Base-by-base conservation (phyloP, 441 rosid genomes). In the Erodium texanum region DNA sequence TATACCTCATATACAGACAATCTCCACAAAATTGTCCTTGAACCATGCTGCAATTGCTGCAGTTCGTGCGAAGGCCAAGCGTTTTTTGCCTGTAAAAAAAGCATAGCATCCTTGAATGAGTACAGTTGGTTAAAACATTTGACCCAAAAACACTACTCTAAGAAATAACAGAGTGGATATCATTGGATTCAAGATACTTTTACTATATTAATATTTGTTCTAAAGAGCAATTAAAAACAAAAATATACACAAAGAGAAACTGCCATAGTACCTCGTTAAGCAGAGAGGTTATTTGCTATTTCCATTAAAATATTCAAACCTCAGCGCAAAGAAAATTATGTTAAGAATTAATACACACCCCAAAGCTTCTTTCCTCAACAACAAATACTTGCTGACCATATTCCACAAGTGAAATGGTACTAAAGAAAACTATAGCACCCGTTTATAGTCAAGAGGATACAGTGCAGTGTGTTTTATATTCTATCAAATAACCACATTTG, bases 1-100 rank as follows among this genome's bases (percentile, higher is more conserved):
- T 70, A 65, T 74, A 89, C 97, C 99, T 89, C 90, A 84, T 89
- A 70, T 74, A 84, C 87, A 93, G 80, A 74, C 97, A 93, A 77
- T 91, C 99, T 64, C 96, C 96, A 73, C 99, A 93, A 74, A 93
- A 91, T 62, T 93, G 97, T 69, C 99, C 97, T 77, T 86, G 95
- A 24, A 89, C 92, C 80, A 80, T 29, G 56, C 81, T 65, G 73
- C 99, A 93, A 70, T 78, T 45, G 71, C 87, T 43, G 77, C 97
- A 91, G 32, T 74, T 71, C 67, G 96, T 91, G 12, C 87, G 95
- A 79, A 83, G 52, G 66, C 97, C 97, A 24, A 93, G 93, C 63
- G 97, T 91, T 75, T 91, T 93, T 81, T 91, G 99, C 87, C 97
- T 91, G 80, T 70, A 73, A 67, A 64, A 64, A 50, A 32, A 76